These are phyloP conservation scores for Zychaea mexicana DNA, from an alignment of 371 early-diverging fungal species.

Conservation along the genomic window DNA sequence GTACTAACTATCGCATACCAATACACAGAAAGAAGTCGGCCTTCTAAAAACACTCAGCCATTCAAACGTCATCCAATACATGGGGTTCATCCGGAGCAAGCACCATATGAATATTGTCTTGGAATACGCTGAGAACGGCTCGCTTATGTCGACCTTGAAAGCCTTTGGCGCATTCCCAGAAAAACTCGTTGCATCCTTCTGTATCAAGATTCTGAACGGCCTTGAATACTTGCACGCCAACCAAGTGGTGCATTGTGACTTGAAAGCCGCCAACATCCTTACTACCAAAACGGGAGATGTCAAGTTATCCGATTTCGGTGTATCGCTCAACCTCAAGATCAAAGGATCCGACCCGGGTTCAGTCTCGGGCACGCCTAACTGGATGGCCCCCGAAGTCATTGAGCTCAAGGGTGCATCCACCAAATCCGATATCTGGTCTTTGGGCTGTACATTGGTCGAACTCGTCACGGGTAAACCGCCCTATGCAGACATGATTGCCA, in stretches of 20 bases:
- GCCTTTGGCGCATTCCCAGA: slow-evolving; percentile 94
- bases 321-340: slow-evolving; percentile 80
- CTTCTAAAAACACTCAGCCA: slow-evolving; percentile 74
- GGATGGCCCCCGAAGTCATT: slow-evolving; percentile 98
- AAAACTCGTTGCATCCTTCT: slow-evolving; percentile 87
- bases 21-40: slow-evolving; percentile 64
- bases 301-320: slow-evolving; percentile 96
- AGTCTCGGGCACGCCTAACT: slow-evolving; percentile 96
- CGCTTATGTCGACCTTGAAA: slow-evolving; percentile 81
- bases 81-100: slow-evolving; percentile 78
- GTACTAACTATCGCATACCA: neutral
- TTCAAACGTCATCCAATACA: slow-evolving; percentile 84
- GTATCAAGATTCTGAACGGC: slow-evolving; percentile 88
- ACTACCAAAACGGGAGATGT: slow-evolving; percentile 92
- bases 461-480: slow-evolving; percentile 90
- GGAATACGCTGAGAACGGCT: slow-evolving; percentile 96
- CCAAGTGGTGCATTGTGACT: slow-evolving; percentile 90
- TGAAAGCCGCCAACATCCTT: slow-evolving; percentile 95
- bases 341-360: slow-evolving; percentile 66
- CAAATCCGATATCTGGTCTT: slow-evolving; percentile 91
- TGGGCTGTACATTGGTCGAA: slow-evolving; percentile 90
- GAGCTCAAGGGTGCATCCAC: slow-evolving; percentile 80
- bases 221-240: slow-evolving; percentile 91
- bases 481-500: slow-evolving; percentile 74
- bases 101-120: slow-evolving; percentile 79